These are phyloP conservation scores for Cornus controversa DNA, from an alignment of 148 eudicot genomes.

Conservation along the genomic window DNA sequence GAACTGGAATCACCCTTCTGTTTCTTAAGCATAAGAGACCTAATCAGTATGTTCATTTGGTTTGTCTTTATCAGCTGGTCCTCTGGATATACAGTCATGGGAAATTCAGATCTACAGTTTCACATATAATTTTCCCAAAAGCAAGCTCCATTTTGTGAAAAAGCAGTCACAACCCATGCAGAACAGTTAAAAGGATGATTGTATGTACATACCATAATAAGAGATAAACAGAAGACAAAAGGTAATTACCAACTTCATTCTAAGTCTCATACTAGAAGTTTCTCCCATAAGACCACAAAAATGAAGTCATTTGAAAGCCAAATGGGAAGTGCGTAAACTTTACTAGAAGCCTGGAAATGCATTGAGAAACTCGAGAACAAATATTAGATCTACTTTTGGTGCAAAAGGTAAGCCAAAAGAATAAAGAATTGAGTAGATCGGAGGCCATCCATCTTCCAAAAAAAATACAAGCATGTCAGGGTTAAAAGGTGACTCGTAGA, in stretches of 20 bases:
- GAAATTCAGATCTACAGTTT: slow-evolving; percentile 10
- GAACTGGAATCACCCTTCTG: slow-evolving; percentile 56
- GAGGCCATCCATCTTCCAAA: not conserved
- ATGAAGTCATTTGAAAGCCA: not conserved
- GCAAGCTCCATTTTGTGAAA: not conserved
- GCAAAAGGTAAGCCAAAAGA: not conserved
- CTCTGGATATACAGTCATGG: slow-evolving; percentile 41
- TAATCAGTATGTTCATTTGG: slow-evolving; percentile 81
- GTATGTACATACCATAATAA: not conserved
- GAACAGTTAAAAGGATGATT: not conserved
- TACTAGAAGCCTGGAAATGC: not conserved
- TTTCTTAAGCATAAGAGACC: slow-evolving; percentile 81
- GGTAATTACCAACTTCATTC: not conserved
- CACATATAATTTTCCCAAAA: slow-evolving; percentile 6
- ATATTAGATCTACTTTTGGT: not conserved
- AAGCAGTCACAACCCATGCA: not conserved
- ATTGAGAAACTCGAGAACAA: not conserved
- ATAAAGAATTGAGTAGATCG: not conserved
- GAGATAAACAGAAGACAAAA: not conserved
- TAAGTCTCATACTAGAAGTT: not conserved
- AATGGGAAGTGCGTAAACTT: not conserved
- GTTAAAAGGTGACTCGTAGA: not conserved
- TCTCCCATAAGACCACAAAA: not conserved
- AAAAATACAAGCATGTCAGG: not conserved
- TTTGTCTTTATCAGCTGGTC: slow-evolving; percentile 86